Conservation (phyloP, 345 rosid species). For the Odontarrhena argentea region DNA sequence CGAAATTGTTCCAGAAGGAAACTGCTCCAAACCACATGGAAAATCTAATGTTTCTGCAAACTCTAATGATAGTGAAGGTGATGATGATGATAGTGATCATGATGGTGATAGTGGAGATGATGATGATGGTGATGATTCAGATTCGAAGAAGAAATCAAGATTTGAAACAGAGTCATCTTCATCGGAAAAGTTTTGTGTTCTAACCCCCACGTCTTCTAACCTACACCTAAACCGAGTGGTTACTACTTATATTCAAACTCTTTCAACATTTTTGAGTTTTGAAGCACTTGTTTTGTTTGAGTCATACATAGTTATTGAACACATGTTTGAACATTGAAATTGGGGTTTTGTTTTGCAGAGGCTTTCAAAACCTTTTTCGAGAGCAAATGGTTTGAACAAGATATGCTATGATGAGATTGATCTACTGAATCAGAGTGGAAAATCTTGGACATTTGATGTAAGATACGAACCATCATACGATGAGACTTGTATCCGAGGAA, state of each 20-base stretch:
- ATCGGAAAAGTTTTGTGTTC: neutral
- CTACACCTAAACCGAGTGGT: constrained; percentile 17
- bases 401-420: constrained; percentile 11
- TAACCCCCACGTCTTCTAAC: constrained; percentile 2
- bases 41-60: neutral
- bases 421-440: constrained; percentile 17
- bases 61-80: neutral
- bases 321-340: neutral
- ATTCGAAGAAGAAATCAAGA: constrained; percentile 5
- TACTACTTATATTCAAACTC: constrained; percentile 1
- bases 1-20: neutral
- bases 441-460: constrained; percentile 2
- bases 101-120: too few species aligned
- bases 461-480: neutral
- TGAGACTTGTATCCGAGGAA: neutral
- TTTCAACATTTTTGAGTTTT: neutral
- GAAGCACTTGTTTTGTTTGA: too few species aligned
- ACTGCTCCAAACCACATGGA: neutral
- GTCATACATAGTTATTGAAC: neutral
- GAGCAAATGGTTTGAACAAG: constrained; percentile 9
- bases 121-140: neutral
- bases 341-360: neutral
- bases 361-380: neutral
- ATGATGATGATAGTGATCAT: neutral
- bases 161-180: constrained; percentile 8